phyloP scores from a whole-genome alignment of 2,329 filamentous ascomycete genomes.

The Diplodia seriata region DNA sequence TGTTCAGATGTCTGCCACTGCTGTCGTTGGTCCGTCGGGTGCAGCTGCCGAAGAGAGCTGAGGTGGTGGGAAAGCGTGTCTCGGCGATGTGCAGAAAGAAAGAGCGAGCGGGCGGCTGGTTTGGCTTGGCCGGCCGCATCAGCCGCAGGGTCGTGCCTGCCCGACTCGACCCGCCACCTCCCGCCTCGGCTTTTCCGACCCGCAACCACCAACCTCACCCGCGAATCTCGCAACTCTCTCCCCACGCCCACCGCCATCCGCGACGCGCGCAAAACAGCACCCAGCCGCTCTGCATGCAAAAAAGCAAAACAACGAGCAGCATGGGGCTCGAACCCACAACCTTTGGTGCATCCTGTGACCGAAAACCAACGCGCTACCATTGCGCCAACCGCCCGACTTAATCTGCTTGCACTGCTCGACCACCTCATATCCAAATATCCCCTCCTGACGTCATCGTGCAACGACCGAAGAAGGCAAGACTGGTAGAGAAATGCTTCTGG shows the following conservation, averaged over 20 bases:
- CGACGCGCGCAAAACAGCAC: constrained; percentile 6
- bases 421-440: rapidly evolving
- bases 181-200: constrained; percentile 9
- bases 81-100: constrained; percentile 18
- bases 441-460: constrained; percentile 1
- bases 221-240: not conserved
- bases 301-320: constrained; percentile 32
- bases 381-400: constrained; percentile 36
- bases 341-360: constrained; percentile 37
- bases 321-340: constrained; percentile 41
- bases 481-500: not conserved
- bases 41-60: not conserved
- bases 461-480: not conserved
- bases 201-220: not conserved
- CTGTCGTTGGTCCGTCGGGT: not conserved
- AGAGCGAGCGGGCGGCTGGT: not conserved
- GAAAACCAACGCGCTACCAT: constrained; percentile 42
- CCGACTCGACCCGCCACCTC: not conserved
- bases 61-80: not conserved
- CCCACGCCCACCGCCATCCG: not conserved
- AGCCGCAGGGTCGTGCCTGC: not conserved
- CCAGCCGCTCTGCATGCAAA: not conserved
- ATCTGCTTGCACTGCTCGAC: rapidly evolving
- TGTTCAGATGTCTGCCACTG: not conserved
- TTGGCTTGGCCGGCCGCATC: too few species aligned